A percentile compares a stretch with the other conserved stretches of the same genome.
These are phyloP conservation scores for Tetrahymena elliotti DNA, from an alignment of 73 alveolate species.

Conservation along the genomic window DNA sequence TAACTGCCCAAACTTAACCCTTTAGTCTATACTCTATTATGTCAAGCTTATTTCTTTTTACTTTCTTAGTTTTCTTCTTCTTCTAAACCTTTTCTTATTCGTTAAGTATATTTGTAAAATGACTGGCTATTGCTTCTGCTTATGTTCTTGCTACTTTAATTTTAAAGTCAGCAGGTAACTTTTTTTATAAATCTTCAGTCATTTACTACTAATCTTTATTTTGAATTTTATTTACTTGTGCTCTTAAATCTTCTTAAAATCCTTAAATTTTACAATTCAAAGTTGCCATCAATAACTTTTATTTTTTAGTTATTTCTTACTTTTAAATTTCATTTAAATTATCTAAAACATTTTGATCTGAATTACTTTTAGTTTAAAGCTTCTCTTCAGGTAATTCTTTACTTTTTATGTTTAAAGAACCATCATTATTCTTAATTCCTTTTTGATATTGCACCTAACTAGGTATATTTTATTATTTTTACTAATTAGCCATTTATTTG, in stretches of 20 bases:
- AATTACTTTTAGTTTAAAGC: not conserved
- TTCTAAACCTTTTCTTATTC: not conserved
- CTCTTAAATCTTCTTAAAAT: not conserved
- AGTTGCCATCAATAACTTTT: not conserved
- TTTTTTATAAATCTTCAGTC: not conserved
- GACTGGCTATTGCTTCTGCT: not conserved
- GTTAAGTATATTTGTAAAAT: not conserved
- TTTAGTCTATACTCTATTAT: not conserved
- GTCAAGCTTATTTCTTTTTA: not conserved
- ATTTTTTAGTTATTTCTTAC: not conserved
- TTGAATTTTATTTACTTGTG: not conserved
- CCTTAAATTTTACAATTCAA: not conserved
- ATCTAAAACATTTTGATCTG: not conserved
- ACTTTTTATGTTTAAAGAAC: no score
- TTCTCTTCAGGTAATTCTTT: not conserved
- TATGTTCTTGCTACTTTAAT: not conserved
- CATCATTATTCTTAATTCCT: not conserved
- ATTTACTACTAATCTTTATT: not conserved
- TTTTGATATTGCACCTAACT: no score
- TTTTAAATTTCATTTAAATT: not conserved
- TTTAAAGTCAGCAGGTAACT: not conserved
- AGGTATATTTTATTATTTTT: no score
- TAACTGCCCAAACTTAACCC: not conserved
- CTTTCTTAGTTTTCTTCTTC: not conserved
- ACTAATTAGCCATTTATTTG: no score